phyloP scores from a whole-genome alignment of 257 asterid genomes.

The Nicotiana tabacum region DNA sequence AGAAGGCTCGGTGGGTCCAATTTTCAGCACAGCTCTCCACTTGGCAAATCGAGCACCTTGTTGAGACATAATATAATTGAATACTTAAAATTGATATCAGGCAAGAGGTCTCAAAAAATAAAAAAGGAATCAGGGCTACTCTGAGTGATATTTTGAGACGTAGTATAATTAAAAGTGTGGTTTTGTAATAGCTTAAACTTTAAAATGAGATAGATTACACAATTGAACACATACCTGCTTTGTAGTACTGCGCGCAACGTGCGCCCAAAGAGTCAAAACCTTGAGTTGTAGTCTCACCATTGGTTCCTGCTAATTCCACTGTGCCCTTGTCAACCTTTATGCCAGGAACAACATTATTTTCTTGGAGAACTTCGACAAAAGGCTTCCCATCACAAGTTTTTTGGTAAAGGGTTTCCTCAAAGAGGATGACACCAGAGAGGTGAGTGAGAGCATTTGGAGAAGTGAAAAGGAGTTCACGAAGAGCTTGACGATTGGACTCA shows the following conservation, averaged over 20 bases:
- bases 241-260: conserved; percentile 72
- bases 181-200: too few species aligned
- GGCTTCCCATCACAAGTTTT: conserved; percentile 65
- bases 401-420: conserved; percentile 89
- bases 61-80: neutral
- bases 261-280: conserved; percentile 67
- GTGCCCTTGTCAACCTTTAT: conserved; percentile 88
- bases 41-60: conserved; percentile 76
- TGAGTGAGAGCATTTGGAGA: conserved; percentile 65
- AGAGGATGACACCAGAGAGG: conserved; percentile 86
- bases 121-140: neutral
- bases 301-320: conserved; percentile 67
- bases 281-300: conserved; percentile 83
- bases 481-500: conserved; percentile 77
- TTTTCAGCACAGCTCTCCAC: conserved; percentile 82
- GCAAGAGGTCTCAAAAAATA: neutral
- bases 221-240: conserved; percentile 33
- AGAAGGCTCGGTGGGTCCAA: conserved; percentile 68
- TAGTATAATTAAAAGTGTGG: too few species aligned
- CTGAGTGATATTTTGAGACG: neutral
- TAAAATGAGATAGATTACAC: neutral
- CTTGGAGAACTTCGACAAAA: conserved; percentile 66
- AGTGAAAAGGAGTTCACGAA: conserved; percentile 86
- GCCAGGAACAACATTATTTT: conserved; percentile 64
- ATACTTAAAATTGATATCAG: neutral